A percentile compares a stretch with the other conserved stretches of the same genome.
phyloP scores from a whole-genome alignment of 176 grass and related monocot genomes.

The Olyra latifolia region DNA sequence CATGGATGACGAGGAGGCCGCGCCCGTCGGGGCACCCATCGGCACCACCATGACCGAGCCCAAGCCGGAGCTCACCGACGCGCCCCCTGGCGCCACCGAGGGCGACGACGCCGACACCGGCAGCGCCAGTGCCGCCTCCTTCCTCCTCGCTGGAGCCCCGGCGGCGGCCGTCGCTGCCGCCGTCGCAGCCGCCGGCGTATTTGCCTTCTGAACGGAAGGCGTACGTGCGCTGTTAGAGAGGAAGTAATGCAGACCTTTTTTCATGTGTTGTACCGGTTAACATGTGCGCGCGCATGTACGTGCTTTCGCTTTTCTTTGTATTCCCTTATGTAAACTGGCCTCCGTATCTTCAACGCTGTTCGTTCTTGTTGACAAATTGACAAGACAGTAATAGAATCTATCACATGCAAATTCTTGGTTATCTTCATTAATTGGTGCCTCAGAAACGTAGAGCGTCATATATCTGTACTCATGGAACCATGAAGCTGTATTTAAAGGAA shows the following conservation, averaged over 20 bases:
- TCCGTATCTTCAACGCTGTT: background rate
- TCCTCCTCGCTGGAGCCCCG: background rate
- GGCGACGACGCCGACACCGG: background rate
- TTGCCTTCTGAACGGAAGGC: conserved; percentile 15
- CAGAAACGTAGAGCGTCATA: no score
- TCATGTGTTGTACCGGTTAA: background rate
- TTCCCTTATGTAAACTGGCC: background rate
- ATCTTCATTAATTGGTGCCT: no score
- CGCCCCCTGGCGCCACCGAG: background rate
- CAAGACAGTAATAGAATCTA: background rate
- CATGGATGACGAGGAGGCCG: conserved; percentile 12
- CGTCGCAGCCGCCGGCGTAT: background rate
- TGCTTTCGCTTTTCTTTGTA: background rate
- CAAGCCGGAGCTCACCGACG: background rate
- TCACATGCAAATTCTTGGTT: background rate
- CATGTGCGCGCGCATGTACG: background rate
- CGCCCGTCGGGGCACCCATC: conserved; percentile 29
- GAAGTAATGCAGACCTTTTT: background rate
- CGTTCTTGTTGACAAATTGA: background rate
- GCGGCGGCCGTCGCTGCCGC: background rate
- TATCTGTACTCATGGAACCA: no score
- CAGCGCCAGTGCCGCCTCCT: background rate
- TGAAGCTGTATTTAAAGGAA: no score
- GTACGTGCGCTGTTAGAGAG: background rate
- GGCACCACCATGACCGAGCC: conserved; percentile 40